These are phyloP conservation scores for Talaromyces sp. DNA, from an alignment of 2,329 filamentous ascomycete genomes.

Conservation along the genomic window DNA sequence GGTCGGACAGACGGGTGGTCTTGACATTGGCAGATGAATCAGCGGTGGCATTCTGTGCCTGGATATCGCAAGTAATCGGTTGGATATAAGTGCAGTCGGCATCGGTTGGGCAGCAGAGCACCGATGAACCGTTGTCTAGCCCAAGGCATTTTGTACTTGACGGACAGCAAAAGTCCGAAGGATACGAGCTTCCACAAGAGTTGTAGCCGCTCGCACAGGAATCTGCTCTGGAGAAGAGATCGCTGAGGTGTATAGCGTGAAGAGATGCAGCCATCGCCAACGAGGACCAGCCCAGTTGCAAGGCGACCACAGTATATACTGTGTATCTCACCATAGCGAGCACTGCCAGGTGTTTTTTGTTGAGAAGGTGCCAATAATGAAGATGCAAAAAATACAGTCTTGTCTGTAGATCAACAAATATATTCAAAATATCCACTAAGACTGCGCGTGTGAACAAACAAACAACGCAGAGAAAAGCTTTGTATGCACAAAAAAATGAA, in stretches of 20 bases:
- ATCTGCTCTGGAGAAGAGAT: constrained; percentile 18
- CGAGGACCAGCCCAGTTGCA: constrained; percentile 6
- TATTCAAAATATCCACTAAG: background rate
- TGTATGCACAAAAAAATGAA: background rate
- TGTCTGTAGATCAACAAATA: background rate
- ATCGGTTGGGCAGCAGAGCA: constrained; percentile 43
- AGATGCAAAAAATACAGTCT: background rate
- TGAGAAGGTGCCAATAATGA: background rate
- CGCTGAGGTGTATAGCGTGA: constrained; percentile 14
- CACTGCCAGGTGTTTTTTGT: background rate
- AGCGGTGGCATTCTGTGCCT: constrained; percentile 34
- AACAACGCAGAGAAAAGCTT: background rate
- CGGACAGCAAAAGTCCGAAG: constrained; percentile 40
- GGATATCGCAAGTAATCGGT: constrained; percentile 39
- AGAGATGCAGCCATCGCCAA: constrained; percentile 16
- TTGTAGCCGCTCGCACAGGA: constrained; percentile 28
- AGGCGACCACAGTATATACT: constrained; percentile 6
- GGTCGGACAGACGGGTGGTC: constrained; percentile 35
- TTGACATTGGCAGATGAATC: constrained; percentile 35
- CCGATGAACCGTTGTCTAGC: constrained; percentile 36
- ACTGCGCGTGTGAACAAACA: background rate
- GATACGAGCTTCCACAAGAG: constrained; percentile 33
- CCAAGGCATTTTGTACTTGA: constrained; percentile 35
- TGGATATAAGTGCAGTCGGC: constrained; percentile 36
- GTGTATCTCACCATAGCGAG: constrained; percentile 9